These are phyloP conservation scores for Intubia oerlemansii DNA, from an alignment of 2,329 filamentous ascomycete genomes.

Conservation along the genomic window DNA sequence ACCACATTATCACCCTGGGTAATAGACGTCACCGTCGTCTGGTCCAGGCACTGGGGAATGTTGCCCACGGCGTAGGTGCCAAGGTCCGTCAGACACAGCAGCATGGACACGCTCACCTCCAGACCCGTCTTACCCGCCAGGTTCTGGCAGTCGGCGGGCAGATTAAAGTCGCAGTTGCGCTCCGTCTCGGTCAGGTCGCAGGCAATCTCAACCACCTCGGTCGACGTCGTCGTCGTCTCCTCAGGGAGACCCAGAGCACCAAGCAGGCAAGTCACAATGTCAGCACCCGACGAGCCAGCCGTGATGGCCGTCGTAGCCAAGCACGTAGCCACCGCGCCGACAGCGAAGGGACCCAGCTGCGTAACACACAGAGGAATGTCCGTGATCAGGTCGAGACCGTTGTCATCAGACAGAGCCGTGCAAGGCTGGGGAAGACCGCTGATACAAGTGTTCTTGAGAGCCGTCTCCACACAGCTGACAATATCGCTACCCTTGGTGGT, in stretches of 20 bases:
- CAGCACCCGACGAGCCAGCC: neutral
- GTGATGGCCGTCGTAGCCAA: constrained; percentile 3
- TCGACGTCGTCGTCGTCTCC: neutral
- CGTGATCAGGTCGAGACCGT: neutral
- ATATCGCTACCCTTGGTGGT: constrained; percentile 1
- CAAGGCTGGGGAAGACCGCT: constrained; percentile 3
- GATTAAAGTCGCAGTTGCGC: constrained; percentile 1
- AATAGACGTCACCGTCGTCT: neutral
- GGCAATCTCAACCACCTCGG: neutral
- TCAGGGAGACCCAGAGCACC: neutral
- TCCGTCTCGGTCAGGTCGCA: neutral
- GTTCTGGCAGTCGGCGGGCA: constrained; percentile 1
- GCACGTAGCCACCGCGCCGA: constrained; percentile 3
- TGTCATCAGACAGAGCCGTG: neutral
- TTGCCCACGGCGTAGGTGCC: constrained; percentile 11
- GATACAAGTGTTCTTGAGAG: constrained; percentile 2
- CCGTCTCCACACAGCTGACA: neutral
- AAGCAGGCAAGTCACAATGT: constrained; percentile 5
- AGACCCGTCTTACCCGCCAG: constrained; percentile 2
- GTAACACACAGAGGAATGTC: constrained; percentile 3
- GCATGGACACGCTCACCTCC: constrained; percentile 9
- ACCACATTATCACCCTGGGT: constrained; percentile 3
- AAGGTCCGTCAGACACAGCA: constrained; percentile 11
- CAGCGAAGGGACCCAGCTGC: constrained; percentile 6
- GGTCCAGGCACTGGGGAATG: constrained; percentile 3